These are phyloP conservation scores for Terana coerulea DNA, from an alignment of 768 basidiomycete species.

Conservation along the genomic window DNA sequence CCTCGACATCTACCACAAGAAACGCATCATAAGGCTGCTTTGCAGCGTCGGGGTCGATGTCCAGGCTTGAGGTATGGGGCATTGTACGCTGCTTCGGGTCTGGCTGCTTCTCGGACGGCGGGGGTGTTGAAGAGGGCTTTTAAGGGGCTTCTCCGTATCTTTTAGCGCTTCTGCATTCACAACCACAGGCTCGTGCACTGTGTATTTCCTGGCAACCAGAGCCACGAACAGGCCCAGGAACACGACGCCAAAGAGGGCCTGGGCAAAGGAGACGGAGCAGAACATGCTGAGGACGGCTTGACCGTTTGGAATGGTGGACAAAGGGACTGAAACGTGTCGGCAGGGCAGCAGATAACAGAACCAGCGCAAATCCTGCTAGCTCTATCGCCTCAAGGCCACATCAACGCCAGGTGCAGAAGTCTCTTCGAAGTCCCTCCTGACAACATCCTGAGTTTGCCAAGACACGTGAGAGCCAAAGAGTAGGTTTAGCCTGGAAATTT, in stretches of 20 bases:
- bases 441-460: constrained; percentile 6
- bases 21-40: constrained; percentile 69
- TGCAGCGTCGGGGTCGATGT: constrained; percentile 14
- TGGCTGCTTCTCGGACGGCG: background rate
- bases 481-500: constrained; percentile 2
- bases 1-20: constrained; percentile 88
- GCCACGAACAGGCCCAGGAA: background rate
- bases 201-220: background rate
- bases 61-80: background rate
- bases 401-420: no score
- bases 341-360: background rate
- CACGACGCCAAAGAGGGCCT: background rate
- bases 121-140: background rate
- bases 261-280: background rate
- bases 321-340: background rate
- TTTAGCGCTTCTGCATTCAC: constrained; percentile 1
- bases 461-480: constrained; percentile 8
- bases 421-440: background rate
- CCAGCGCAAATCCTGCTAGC: background rate
- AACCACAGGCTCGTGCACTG: background rate
- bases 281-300: background rate
- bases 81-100: background rate
- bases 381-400: constrained; percentile 16
- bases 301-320: background rate
- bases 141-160: background rate